Evolutionary conservation across 352 stramenopile species (phyloP).

Genomic region (Globisporangium nodosum): DNA sequence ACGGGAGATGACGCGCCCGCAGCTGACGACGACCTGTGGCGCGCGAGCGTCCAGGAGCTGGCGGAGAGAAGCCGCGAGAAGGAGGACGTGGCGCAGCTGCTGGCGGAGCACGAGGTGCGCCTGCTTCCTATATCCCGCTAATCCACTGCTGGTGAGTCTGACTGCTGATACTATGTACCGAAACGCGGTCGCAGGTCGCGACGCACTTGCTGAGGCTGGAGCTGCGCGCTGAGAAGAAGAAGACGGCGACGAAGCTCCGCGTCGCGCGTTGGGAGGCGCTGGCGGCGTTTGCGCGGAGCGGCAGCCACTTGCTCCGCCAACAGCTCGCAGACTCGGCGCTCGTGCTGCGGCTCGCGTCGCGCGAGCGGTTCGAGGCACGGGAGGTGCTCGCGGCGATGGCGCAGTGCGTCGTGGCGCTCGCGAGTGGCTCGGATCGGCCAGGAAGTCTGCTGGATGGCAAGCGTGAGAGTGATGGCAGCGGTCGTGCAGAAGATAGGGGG

Average conservation of each 20-base stretch:
- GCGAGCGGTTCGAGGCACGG: constrained; percentile 28
- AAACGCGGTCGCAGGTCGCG: neutral
- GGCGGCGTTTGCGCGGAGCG: constrained; percentile 7
- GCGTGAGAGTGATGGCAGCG: neutral
- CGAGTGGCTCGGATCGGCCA: neutral
- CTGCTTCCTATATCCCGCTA: no score
- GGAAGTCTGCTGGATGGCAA: neutral
- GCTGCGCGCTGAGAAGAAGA: constrained; percentile 11
- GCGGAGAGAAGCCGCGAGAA: constrained; percentile 3
- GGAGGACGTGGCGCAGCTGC: neutral
- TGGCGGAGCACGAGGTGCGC: constrained; percentile 5
- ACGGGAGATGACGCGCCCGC: neutral
- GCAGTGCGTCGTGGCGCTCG: constrained; percentile 28
- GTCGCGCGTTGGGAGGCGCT: constrained; percentile 14
- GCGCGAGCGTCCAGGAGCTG: constrained; percentile 8
- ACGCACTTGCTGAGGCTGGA: constrained; percentile 4
- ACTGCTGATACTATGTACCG: neutral
- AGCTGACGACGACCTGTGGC: constrained; percentile 5
- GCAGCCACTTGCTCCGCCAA: neutral
- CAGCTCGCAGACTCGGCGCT: neutral
- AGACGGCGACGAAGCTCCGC: constrained; percentile 12
- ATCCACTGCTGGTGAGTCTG: neutral
- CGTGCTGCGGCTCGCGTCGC: neutral
- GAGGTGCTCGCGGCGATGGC: constrained; percentile 32
- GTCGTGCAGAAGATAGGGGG: neutral